Evolutionary conservation across 2,329 filamentous ascomycete species (phyloP).

Genomic region (Thielaviopsis populi): DNA sequence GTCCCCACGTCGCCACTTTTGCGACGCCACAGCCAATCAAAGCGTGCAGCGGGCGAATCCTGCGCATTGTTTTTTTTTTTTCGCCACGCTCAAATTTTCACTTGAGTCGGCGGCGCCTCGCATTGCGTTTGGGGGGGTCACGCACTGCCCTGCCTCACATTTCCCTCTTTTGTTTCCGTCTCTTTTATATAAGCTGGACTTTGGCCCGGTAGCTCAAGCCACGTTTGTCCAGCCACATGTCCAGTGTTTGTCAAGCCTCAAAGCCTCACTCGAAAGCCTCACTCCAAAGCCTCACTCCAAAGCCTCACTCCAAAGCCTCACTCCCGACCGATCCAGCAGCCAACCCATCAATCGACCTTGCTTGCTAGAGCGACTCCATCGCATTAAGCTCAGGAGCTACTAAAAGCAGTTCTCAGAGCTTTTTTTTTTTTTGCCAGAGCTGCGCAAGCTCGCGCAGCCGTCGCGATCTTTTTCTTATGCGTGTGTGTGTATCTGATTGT

Average conservation of each 20-base stretch:
- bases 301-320: neutral
- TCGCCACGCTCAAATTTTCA: neutral
- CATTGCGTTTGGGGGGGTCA: neutral
- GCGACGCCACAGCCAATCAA: neutral
- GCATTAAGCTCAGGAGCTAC: neutral
- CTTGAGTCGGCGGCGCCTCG: neutral
- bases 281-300: neutral
- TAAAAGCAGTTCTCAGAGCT: neutral
- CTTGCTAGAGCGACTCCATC: neutral
- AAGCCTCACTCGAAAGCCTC: neutral
- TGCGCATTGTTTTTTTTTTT: neutral
- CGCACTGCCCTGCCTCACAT: neutral
- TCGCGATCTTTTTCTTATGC: neutral
- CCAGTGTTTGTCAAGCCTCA: neutral
- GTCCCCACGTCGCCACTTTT: neutral
- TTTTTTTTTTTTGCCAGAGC: neutral
- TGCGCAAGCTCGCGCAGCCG: neutral
- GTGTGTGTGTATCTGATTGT: neutral
- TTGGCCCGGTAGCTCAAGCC: conserved; percentile 16
- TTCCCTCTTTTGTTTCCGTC: neutral
- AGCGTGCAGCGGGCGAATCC: neutral
- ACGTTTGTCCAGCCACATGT: neutral
- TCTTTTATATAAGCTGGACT: conserved; percentile 22
- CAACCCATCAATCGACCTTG: neutral
- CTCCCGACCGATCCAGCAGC: too few species aligned